A percentile compares a stretch with the other conserved stretches of the same genome.
phyloP scores from a whole-genome alignment of 176 grass and related monocot genomes.

The Puya raimondii region DNA sequence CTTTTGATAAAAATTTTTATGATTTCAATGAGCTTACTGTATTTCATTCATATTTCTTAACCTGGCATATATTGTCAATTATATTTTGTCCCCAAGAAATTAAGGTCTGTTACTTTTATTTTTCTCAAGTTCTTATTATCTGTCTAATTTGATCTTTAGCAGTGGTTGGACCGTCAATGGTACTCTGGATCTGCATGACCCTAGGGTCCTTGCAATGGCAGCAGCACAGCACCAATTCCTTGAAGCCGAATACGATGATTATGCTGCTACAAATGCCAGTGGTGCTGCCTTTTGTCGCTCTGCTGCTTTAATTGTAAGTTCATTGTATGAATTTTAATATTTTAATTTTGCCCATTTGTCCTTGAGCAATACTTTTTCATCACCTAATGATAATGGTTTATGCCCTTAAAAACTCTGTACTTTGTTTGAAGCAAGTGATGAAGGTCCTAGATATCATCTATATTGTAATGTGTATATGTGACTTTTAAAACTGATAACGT shows the following conservation, averaged over 20 bases:
- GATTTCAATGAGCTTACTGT: background rate
- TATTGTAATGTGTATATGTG: no score
- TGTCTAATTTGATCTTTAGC: constrained; percentile 21
- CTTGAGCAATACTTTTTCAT: background rate
- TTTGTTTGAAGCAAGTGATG: no score
- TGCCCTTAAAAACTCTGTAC: no score
- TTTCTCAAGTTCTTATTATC: constrained; percentile 2
- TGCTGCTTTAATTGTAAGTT: constrained; percentile 80
- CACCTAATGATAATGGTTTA: background rate
- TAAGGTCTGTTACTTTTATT: constrained; percentile 7
- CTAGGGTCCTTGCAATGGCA: constrained; percentile 63
- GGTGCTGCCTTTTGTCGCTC: constrained; percentile 69
- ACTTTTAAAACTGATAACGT: background rate
- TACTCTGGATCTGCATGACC: constrained; percentile 48
- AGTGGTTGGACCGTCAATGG: constrained; percentile 60
- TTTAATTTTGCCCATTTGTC: background rate
- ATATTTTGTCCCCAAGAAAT: background rate
- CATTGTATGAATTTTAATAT: constrained; percentile 10
- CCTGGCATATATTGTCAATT: background rate
- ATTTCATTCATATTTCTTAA: background rate
- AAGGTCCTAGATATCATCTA: background rate
- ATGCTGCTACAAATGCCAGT: constrained; percentile 63
- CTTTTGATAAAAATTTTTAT: constrained; percentile 4
- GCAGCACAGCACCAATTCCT: constrained; percentile 56
- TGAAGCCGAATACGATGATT: constrained; percentile 87